Evolutionary conservation across 73 alveolate genomes (phyloP), one percentile per base, ranked within the genome.

Genomic region (Breviolum minutum): DNA sequence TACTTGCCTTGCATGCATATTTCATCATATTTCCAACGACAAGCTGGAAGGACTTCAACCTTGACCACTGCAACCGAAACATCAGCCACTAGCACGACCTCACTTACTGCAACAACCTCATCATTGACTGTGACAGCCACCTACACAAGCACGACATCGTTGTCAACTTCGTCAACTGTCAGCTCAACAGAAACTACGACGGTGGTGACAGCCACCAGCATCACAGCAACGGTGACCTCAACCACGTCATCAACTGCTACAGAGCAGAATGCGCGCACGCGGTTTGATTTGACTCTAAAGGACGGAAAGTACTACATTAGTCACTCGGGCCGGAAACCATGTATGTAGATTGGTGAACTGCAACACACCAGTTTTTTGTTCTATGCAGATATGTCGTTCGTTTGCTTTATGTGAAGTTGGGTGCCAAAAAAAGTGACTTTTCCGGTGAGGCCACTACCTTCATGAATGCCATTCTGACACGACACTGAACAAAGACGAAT

Each of bases 381-480:
- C 54, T 40, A 40, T 40, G 54, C 54, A 40, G 54, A 40, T 40
- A 40, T 40, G 54, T 40, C 3, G 54, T 40, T 40, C 3, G 54
- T 40, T 40, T 40, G 54, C 54, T 40, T 40, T 40, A 40, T 40
- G 54, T 40, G 54, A 40, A 40, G 5, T 40, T 40, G 54, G 54
- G 54, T 40, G 54, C 54, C 3, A 40, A 40, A 40, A 40, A 40
- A 40, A 40, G 74, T 66, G 54, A 73, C 82, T 3, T 19, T 19
- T 26, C 54, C 54, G 26, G 24, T 2, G 10, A 87, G 95, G 95
- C 61, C 95, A 87, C 95, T 87, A 87, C 84, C 60, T 87, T 48
- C 95, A 87, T 30, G 95, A 87, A 74, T 87, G 95, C 83, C 95
- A 87, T 69, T 87, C 95, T 24, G 68, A 30, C n/a, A 87, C 95